Base-by-base conservation (phyloP, 495 filamentous ascomycete species). In the Penicillium coprophilum region DNA sequence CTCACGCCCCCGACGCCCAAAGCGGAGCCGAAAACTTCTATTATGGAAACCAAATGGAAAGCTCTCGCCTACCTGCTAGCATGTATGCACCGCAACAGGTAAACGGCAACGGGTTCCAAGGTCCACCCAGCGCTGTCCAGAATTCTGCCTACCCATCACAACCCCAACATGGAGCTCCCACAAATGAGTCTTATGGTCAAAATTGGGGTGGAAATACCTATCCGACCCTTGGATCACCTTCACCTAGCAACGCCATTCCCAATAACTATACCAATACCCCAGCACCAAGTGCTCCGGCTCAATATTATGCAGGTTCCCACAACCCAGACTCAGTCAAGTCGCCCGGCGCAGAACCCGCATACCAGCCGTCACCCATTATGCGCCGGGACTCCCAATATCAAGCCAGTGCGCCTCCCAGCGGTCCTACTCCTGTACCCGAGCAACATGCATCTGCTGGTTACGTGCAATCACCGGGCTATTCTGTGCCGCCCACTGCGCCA, bases 11-110 rank as follows among this genome's bases (percentile, higher is more conserved):
- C 6, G 79, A 74, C 59, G 64, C 66, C 45, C 71, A 79, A 19
- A 71, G 80, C 19, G 83, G 84, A 3, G 83, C 84, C 21, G 92
- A 96, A 60, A 91, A 79, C 69, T 96, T 85, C 66, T 96, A 96
- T 65, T 89, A 85, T 30, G 83, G 84, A 30, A 87, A 87, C 61
- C 67, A 79, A 17, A 70, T 79, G 13, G 87, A 87, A 19, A 60
- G 54, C 15, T 57, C 64, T 17, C 67, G 52, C n/a, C 56, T 63
- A 19, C 38, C 70, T 12, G 54, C 45, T 36, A 50, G 70, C 49
- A 75, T 76, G 52, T 85, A 86, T 59, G 66, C 78, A 15, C 77
- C 79, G 23, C 76, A 75, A n/a, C 62, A 59, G n/a, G 55, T 57
- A 11, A 68, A 69, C 36, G 43, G 48, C 30, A 57, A 55, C 15